A percentile compares a stretch with the other conserved stretches of the same genome.
These are phyloP conservation scores for Austroboletus eburneus DNA, from an alignment of 768 basidiomycete genomes.

Conservation along the genomic window DNA sequence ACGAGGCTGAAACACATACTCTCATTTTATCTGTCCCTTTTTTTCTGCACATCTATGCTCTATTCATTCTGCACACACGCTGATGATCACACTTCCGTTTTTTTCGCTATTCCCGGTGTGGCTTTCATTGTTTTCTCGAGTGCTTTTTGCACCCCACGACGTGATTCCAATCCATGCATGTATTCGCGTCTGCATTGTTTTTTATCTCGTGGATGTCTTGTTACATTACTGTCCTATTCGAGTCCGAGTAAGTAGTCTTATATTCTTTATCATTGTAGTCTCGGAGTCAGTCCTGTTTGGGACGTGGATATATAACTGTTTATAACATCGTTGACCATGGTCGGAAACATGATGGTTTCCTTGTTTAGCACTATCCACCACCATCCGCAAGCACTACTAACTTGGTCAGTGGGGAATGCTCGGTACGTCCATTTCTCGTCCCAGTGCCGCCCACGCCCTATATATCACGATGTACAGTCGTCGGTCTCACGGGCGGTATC, in stretches of 20 bases:
- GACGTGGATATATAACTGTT: too few relatives aligned
- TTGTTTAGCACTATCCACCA: too few relatives aligned
- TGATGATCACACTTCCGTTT: not conserved
- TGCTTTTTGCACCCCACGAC: not conserved
- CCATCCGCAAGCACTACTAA: too few relatives aligned
- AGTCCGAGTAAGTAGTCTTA: too few relatives aligned
- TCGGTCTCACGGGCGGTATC: slow-evolving; percentile 95
- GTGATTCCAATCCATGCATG: too few relatives aligned
- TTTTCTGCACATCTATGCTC: not conserved
- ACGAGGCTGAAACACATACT: not conserved
- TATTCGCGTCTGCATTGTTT: not conserved
- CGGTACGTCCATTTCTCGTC: slow-evolving; percentile 8
- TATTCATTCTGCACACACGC: not conserved
- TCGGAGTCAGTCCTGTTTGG: too few relatives aligned
- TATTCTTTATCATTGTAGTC: too few relatives aligned
- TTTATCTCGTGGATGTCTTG: not conserved
- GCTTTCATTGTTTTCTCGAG: not conserved
- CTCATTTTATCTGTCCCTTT: not conserved
- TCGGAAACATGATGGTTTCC: too few relatives aligned
- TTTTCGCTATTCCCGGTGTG: not conserved
- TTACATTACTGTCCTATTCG: not conserved
- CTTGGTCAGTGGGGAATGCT: slow-evolving; percentile 16
- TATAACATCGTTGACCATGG: too few relatives aligned
- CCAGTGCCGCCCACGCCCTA: not conserved
- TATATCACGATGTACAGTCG: slow-evolving; percentile 45